Evolutionary conservation across 2,329 filamentous ascomycete species (phyloP), one percentile per base, ranked within the genome.

Genomic region (Fusarium fracticaudum): DNA sequence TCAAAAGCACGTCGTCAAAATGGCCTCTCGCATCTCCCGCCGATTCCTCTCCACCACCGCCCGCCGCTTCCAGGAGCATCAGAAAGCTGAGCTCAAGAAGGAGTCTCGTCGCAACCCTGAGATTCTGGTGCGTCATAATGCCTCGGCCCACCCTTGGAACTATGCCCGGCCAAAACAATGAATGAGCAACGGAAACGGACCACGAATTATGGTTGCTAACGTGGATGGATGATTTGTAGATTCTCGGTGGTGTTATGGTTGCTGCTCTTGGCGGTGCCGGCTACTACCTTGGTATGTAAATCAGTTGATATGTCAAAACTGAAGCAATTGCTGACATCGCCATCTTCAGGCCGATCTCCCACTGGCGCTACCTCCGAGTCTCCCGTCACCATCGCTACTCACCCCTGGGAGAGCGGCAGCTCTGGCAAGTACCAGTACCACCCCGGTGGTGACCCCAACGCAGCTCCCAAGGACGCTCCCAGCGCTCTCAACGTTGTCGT

Each of bases 401-500:
- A 97, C 92, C 96, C 96, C 73, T 99, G 96, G 96, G 93, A 99
- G 85, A 89, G 89, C 70, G 90, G 89, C 72, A 80, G 84, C 75
- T 86, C 67, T 60, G 91, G 91, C 82, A 93, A 94, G 85, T 91
- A 91, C 89, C 88, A 91, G 84, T 94, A 94, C 86, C 91, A 94
- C 87, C 95, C 95, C 68, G 93, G 94, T 79, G 96, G 95, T 79
- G 94, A 98, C 86, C 85, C 88, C 81, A 91, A 81, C 84, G 88
- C 91, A 81, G 86, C 90, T 72, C 93, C 93, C 83, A 94, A 92
- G 87, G 94, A 98, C 80, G 96, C 96, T 71, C 96, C 96, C 76
- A 97, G 94, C 84, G 96, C 96, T 74, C 87, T 99, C 85, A 98
- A 99, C 89, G 93, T 93, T 75, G 95, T 98, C 79, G 92, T 99